These are phyloP conservation scores for Termitomyces eurrhizus DNA, from an alignment of 768 basidiomycete species.

Conservation along the genomic window DNA sequence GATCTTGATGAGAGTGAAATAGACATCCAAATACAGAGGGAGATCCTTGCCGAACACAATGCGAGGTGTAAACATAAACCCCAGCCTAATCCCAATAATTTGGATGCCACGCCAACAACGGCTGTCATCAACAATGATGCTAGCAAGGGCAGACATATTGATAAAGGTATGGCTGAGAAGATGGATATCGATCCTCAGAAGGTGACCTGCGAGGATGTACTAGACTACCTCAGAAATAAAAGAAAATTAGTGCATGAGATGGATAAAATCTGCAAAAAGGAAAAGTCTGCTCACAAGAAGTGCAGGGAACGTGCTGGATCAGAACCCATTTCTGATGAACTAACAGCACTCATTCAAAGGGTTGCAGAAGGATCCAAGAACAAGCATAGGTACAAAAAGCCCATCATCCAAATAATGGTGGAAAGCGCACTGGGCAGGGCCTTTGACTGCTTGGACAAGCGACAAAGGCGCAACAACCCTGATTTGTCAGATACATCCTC, in stretches of 20 bases:
- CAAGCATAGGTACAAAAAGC: too few species aligned
- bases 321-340: background rate
- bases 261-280: background rate
- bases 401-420: too few species aligned
- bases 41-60: background rate
- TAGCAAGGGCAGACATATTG: too few species aligned
- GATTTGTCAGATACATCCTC: too few species aligned
- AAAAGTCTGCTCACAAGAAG: background rate
- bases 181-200: background rate
- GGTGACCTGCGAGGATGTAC: background rate
- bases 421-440: too few species aligned
- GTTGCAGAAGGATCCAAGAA: too few species aligned
- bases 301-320: background rate
- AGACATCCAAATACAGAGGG: background rate
- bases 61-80: background rate
- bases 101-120: background rate
- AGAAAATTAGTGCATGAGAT: background rate
- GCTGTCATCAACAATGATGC: background rate
- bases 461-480: too few species aligned
- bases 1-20: background rate
- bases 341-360: too few species aligned
- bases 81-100: background rate
- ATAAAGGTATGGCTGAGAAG: background rate
- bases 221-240: background rate
- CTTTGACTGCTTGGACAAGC: too few species aligned